Evolutionary conservation across 2,329 filamentous ascomycete species (phyloP).

Genomic region (Dactylella cylindrospora): DNA sequence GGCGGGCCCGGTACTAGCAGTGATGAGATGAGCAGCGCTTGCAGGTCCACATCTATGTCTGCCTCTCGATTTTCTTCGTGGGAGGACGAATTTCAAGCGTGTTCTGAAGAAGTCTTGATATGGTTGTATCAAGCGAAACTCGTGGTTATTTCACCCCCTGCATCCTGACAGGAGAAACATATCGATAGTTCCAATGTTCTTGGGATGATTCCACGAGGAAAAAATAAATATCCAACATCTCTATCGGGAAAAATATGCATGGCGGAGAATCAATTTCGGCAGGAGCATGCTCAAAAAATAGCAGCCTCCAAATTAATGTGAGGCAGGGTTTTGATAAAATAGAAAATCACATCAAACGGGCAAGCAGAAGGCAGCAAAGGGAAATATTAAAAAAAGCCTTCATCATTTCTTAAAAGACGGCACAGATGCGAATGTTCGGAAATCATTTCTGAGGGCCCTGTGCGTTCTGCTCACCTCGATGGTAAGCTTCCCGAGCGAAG

Average conservation of each 20-base stretch:
- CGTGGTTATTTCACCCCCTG: slow-evolving; percentile 1
- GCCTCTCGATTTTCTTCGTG: too few relatives aligned
- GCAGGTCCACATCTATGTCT: too few relatives aligned
- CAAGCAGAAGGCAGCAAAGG: slow-evolving; percentile 36
- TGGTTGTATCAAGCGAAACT: slow-evolving; percentile 22
- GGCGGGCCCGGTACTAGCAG: too few relatives aligned
- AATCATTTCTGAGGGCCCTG: slow-evolving; percentile 17
- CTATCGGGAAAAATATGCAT: slow-evolving; percentile 10
- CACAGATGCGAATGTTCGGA: slow-evolving; percentile 15
- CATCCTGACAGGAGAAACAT: slow-evolving; percentile 14
- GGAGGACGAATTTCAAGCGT: too few relatives aligned
- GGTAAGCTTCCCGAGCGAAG: neutral
- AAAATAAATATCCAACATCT: neutral
- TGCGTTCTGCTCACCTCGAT: too few relatives aligned
- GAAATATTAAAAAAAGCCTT: too few relatives aligned
- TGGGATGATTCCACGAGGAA: neutral
- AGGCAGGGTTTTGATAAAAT: slow-evolving; percentile 4
- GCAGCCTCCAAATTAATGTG: slow-evolving; percentile 17
- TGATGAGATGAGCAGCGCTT: slow-evolving; percentile 19
- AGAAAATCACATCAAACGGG: slow-evolving; percentile 19
- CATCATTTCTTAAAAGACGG: slow-evolving; percentile 9
- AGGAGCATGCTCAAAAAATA: slow-evolving; percentile 39
- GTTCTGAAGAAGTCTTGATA: slow-evolving; percentile 29
- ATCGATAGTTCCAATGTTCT: slow-evolving; percentile 33
- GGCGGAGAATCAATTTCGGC: slow-evolving; percentile 32